A percentile compares a stretch with the other conserved stretches of the same genome.
Evolutionary conservation across 1,284 basidiomycete genomes (phyloP).

Genomic region (Stygiomarasmius scandens): DNA sequence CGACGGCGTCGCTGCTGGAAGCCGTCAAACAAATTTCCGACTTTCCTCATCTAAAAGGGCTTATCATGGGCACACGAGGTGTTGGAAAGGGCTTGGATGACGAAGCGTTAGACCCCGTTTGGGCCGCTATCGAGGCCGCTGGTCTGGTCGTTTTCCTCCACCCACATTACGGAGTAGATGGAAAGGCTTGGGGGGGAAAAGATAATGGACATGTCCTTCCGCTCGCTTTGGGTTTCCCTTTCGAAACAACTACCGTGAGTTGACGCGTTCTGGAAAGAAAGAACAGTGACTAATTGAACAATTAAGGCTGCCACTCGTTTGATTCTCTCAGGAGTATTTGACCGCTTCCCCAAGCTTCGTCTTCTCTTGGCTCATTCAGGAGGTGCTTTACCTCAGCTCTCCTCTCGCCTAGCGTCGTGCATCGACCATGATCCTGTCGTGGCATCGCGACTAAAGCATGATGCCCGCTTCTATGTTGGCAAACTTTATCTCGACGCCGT

Average conservation of each 20-base stretch:
- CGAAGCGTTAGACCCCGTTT: constrained; percentile 72
- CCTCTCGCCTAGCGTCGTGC: constrained; percentile 81
- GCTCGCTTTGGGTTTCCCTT: constrained; percentile 84
- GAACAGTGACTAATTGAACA: neutral
- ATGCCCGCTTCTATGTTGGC: constrained; percentile 83
- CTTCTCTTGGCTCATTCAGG: constrained; percentile 85
- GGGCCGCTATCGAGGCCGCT: constrained; percentile 69
- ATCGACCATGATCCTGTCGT: constrained; percentile 83
- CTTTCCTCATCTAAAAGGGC: constrained; percentile 71
- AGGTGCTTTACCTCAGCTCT: constrained; percentile 78
- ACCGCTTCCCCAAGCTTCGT: constrained; percentile 73
- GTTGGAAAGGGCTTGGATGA: constrained; percentile 83
- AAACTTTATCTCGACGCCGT: constrained; percentile 83
- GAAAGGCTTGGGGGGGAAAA: constrained; percentile 67
- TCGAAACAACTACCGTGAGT: constrained; percentile 83
- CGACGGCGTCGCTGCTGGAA: constrained; percentile 56
- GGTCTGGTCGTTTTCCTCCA: constrained; percentile 80
- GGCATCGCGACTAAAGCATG: constrained; percentile 71
- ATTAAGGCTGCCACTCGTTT: constrained; percentile 74
- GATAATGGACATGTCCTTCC: constrained; percentile 86
- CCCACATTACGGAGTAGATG: constrained; percentile 79
- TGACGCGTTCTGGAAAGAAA: constrained; percentile 1
- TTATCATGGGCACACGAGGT: constrained; percentile 82
- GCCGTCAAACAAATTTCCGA: constrained; percentile 66
- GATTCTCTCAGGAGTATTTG: constrained; percentile 79